A percentile compares a stretch with the other conserved stretches of the same genome.
Evolutionary conservation across 2,329 filamentous ascomycete species (phyloP).

Genomic region (Proliferodiscus dingleyae): DNA sequence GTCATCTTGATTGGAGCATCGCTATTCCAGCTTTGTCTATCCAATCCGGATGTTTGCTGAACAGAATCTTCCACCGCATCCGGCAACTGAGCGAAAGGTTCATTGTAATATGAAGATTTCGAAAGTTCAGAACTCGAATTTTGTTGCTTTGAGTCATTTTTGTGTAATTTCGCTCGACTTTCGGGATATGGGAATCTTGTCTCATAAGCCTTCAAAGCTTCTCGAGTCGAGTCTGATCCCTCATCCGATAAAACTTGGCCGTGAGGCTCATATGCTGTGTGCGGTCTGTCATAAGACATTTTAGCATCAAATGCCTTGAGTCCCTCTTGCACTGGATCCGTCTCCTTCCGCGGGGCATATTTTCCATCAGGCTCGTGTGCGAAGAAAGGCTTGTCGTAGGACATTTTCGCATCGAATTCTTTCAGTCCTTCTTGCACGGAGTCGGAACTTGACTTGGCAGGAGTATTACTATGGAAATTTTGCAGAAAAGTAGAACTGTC

Average conservation of each 20-base stretch:
- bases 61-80: not conserved
- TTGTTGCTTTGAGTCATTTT: not conserved
- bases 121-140: not conserved
- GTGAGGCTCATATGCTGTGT: conserved; percentile 9
- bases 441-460: conserved; percentile 15
- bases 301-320: not conserved
- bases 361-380: conserved; percentile 25
- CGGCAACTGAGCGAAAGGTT: conserved; percentile 21
- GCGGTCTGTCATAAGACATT: not conserved
- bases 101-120: conserved; percentile 15
- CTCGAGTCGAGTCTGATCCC: conserved; percentile 21
- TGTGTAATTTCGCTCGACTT: not conserved
- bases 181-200: conserved; percentile 10
- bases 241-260: conserved; percentile 34
- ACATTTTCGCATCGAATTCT: conserved; percentile 22
- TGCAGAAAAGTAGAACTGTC: conserved; percentile 32
- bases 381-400: conserved; percentile 20
- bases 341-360: conserved; percentile 10
- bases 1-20: conserved; percentile 11
- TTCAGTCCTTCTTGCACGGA: conserved; percentile 33
- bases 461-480: conserved; percentile 38
- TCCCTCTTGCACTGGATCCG: not conserved
- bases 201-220: conserved; percentile 37
- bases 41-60: not conserved
- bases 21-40: not conserved